Percentiles rank a stretch among this genome's conserved stretches.
phyloP scores from a whole-genome alignment of 768 basidiomycete genomes.

The Naganishia onofrii region DNA sequence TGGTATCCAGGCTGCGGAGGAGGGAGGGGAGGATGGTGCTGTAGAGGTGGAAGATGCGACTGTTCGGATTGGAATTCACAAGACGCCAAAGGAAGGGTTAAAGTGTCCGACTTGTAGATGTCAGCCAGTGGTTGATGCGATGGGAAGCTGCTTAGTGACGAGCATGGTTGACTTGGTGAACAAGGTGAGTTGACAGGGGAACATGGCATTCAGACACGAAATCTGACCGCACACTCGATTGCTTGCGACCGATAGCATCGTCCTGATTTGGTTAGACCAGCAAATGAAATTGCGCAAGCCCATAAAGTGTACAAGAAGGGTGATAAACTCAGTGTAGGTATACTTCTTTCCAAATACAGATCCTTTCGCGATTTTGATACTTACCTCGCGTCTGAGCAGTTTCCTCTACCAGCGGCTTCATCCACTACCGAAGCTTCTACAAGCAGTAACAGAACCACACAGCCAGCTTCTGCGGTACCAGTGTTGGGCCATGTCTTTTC shows the following conservation, averaged over 20 bases:
- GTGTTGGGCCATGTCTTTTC: not conserved
- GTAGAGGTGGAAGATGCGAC: not conserved
- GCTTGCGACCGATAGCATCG: constrained; percentile 15
- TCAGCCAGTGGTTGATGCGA: constrained; percentile 13
- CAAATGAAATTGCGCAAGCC: constrained; percentile 10
- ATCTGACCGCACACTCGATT: not conserved
- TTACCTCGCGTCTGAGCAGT: not conserved
- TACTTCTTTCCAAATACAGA: too few species aligned
- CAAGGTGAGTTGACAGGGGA: constrained; percentile 12
- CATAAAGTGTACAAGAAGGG: constrained; percentile 21
- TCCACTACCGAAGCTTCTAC: not conserved
- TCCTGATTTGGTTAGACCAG: constrained; percentile 19
- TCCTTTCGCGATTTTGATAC: not conserved
- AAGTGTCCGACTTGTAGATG: constrained; percentile 28
- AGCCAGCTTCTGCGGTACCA: not conserved
- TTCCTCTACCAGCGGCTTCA: not conserved
- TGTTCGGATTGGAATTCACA: constrained; percentile 15
- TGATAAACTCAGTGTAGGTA: constrained; percentile 26
- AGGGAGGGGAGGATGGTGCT: too few species aligned
- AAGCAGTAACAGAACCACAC: not conserved
- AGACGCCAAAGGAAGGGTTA: constrained; percentile 28
- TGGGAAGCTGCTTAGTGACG: constrained; percentile 13
- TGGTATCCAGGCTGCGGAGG: not conserved
- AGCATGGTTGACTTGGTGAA: constrained; percentile 23
- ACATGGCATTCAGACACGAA: not conserved